phyloP scores from a whole-genome alignment of 1,284 basidiomycete species.

The Psilocybe mexicana region DNA sequence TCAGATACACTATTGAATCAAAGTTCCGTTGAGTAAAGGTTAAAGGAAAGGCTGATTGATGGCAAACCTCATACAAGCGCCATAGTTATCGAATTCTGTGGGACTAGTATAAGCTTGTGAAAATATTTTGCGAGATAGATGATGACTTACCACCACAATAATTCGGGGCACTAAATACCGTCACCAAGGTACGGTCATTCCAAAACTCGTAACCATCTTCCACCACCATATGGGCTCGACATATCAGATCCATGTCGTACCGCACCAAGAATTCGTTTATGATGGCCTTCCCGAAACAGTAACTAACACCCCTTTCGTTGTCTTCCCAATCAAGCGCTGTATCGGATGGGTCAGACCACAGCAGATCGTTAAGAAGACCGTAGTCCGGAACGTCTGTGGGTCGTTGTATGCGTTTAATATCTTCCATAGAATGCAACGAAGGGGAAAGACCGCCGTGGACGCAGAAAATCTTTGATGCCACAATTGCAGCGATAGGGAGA shows the following conservation, averaged over 20 bases:
- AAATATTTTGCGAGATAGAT: constrained; percentile 7
- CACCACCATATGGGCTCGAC: constrained; percentile 99
- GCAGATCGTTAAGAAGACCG: constrained; percentile 93
- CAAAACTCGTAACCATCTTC: constrained; percentile 99
- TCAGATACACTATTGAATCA: constrained; percentile 80
- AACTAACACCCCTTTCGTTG: constrained; percentile 99
- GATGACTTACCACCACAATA: constrained; percentile 87
- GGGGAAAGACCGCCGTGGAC: constrained; percentile 98
- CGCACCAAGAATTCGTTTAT: constrained; percentile 95
- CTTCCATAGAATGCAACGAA: constrained; percentile 98
- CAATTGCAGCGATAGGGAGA: constrained; percentile 96
- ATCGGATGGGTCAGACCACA: constrained; percentile 99
- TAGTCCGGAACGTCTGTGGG: constrained; percentile 99
- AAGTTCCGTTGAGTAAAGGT: constrained; percentile 8
- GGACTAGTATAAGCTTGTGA: constrained; percentile 14
- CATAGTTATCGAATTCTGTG: constrained; percentile 96
- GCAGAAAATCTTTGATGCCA: constrained; percentile 99
- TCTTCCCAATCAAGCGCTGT: constrained; percentile 99
- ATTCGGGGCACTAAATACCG: constrained; percentile 97
- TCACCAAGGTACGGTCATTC: constrained; percentile 98
- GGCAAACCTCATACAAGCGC: constrained; percentile 85
- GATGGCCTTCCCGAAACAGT: constrained; percentile 98
- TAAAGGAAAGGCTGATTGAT: background rate
- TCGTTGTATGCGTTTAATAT: constrained; percentile 96
- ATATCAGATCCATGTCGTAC: constrained; percentile 99